Evolutionary conservation across 768 basidiomycete genomes (phyloP), one percentile per base, ranked within the genome.

Genomic region (Hericium coralloides): DNA sequence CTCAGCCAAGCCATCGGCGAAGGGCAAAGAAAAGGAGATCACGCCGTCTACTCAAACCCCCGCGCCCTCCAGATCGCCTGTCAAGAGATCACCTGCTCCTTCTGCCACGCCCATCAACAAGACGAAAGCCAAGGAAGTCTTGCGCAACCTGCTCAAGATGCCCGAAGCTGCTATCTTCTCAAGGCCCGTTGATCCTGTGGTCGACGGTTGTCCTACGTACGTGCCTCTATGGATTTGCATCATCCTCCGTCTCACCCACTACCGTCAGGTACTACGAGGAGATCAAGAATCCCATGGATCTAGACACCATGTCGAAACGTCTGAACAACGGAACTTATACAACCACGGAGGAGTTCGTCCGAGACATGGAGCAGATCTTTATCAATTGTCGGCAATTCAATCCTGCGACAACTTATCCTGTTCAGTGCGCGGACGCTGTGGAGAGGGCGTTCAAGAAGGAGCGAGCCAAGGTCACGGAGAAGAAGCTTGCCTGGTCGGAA

Each of bases 351-450:
- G 82, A 85, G 0, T 87, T 98, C 59, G 82, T 78, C 56, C 78
- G 77, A 59, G 95, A 98, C 63, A 74, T 90, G 53, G 84, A 89
- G 54, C 81, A 95, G 4, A 81, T 97, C 49, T 87, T 97, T 66
- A 76, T 70, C 67, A 99, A 99, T 65, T 98, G 95, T 69, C 85
- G 92, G 36, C 79, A 84, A 62, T 99, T 98, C 78, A 99, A 99
- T 65, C 89, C 89, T 17, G 81, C 85, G 5, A 81, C 76, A 18
- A 91, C 92, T 0, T 86, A 82, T 59, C 88, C 92, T 3, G 76
- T 81, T 49, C 73, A 76, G 25, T 87, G 84, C 60, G 89, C 89
- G 3, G 85, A 89, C 54, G 69, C 72, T 4, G 77, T 94, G 14
- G 93, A 98, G 70, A 81, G 74, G 50, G 76, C 69, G 7, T 94